Percentiles rank a stretch among this genome's conserved stretches.
Conservation (phyloP, 2,329 filamentous ascomycete species). For the Lachnellula willkommii region DNA sequence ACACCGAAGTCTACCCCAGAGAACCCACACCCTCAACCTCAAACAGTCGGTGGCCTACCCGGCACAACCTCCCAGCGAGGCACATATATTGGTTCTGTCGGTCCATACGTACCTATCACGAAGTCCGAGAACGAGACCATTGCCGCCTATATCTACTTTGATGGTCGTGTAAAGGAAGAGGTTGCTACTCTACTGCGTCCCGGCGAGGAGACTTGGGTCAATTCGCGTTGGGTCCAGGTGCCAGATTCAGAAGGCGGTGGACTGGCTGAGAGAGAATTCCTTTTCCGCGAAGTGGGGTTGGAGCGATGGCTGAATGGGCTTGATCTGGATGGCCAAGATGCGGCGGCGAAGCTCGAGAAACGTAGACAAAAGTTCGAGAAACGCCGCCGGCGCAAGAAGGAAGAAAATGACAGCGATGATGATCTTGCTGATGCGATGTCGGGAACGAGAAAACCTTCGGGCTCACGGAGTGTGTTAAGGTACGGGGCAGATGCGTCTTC, state of each 20-base stretch:
- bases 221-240: slow-evolving; percentile 94
- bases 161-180: slow-evolving; percentile 90
- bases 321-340: slow-evolving; percentile 89
- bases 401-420: slow-evolving; percentile 42
- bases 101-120: slow-evolving; percentile 87
- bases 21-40: slow-evolving; percentile 75
- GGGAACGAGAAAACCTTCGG: slow-evolving; percentile 17
- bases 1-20: slow-evolving; percentile 72
- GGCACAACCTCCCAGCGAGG: slow-evolving; percentile 47
- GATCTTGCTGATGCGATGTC: slow-evolving; percentile 37
- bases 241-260: slow-evolving; percentile 87
- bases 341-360: slow-evolving; percentile 83
- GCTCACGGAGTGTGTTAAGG: slow-evolving; percentile 57
- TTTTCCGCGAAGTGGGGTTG: slow-evolving; percentile 93
- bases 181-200: slow-evolving; percentile 88
- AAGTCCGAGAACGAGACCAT: slow-evolving; percentile 94
- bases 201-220: slow-evolving; percentile 98
- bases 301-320: slow-evolving; percentile 96
- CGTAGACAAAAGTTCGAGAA: slow-evolving; percentile 74
- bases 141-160: slow-evolving; percentile 98
- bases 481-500: slow-evolving; percentile 74
- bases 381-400: slow-evolving; percentile 59
- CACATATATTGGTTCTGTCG: slow-evolving; percentile 53
- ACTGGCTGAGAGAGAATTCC: slow-evolving; percentile 89
- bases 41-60: slow-evolving; percentile 69